phyloP scores from a whole-genome alignment of 2,329 filamentous ascomycete genomes.

The Lasiodiplodia hormozganensis region DNA sequence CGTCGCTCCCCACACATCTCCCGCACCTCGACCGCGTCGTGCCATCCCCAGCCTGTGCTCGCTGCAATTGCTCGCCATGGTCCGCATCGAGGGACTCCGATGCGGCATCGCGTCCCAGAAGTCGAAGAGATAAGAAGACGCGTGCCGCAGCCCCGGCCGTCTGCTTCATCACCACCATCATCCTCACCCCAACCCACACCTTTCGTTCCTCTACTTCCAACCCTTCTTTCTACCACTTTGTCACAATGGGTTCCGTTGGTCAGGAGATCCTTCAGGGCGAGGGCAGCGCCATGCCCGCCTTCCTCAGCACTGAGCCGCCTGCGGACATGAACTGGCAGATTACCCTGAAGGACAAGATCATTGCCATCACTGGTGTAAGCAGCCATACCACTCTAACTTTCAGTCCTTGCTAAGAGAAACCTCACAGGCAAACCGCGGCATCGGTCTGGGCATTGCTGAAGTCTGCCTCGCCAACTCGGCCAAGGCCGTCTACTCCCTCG shows the following conservation, averaged over 20 bases:
- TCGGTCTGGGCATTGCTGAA: slow-evolving; percentile 44
- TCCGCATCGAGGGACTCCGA: slow-evolving; percentile 3
- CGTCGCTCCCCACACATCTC: background rate
- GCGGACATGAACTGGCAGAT: slow-evolving; percentile 56
- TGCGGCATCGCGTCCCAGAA: background rate
- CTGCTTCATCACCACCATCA: background rate
- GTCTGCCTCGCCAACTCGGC: slow-evolving; percentile 55
- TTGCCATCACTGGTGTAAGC: slow-evolving; percentile 45
- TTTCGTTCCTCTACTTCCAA: background rate
- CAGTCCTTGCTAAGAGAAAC: background rate
- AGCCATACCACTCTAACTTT: background rate
- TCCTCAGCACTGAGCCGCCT: slow-evolving; percentile 52
- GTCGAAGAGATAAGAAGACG: background rate
- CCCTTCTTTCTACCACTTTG: background rate
- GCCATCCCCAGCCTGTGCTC: background rate
- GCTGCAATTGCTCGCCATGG: background rate
- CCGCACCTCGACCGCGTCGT: slow-evolving; percentile 4
- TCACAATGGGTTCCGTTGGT: slow-evolving; percentile 16
- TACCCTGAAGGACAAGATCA: slow-evolving; percentile 52
- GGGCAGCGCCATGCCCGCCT: slow-evolving; percentile 39
- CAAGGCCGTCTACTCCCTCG: slow-evolving; percentile 50
- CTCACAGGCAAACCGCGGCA: slow-evolving; percentile 40
- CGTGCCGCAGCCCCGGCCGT: background rate
- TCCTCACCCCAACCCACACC: background rate
- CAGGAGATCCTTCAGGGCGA: slow-evolving; percentile 21